A percentile compares a stretch with the other conserved stretches of the same genome.
Conservation (phyloP, 495 filamentous ascomycete genomes). For the Penicillium desertorum region DNA sequence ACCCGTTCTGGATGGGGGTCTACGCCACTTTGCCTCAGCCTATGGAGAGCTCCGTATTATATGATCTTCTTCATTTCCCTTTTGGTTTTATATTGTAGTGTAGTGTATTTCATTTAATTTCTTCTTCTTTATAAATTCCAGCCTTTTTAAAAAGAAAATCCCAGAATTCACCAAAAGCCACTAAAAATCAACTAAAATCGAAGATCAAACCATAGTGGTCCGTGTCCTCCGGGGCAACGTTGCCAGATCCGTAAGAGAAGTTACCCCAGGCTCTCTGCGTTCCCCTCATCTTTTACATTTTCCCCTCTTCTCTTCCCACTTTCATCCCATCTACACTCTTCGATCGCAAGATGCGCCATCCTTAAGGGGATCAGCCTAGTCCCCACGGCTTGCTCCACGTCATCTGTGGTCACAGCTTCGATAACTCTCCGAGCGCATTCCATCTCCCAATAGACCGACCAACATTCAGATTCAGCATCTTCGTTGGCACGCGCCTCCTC, state of each 20-base stretch:
- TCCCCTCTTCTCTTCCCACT: conserved; percentile 9
- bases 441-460: neutral
- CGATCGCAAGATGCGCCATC: conserved; percentile 38
- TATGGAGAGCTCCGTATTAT: neutral
- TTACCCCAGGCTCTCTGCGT: conserved; percentile 13
- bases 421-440: conserved; percentile 27
- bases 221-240: conserved; percentile 34
- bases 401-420: conserved; percentile 35
- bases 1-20: neutral
- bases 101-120: neutral
- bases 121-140: neutral
- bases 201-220: conserved; percentile 19
- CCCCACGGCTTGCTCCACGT: conserved; percentile 30
- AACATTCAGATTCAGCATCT: neutral
- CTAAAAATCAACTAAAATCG: neutral
- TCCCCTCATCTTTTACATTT: conserved; percentile 14
- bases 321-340: neutral
- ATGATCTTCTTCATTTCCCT: neutral
- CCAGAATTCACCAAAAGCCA: neutral
- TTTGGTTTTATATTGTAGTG: neutral
- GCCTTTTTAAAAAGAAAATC: neutral
- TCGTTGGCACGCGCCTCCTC: neutral
- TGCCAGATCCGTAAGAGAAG: conserved; percentile 28
- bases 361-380: conserved; percentile 32
- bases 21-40: neutral